Percentiles rank a stretch among this genome's conserved stretches.
These are phyloP conservation scores for Apiotrichum gamsii DNA, from an alignment of 1,284 basidiomycete genomes.

Conservation along the genomic window DNA sequence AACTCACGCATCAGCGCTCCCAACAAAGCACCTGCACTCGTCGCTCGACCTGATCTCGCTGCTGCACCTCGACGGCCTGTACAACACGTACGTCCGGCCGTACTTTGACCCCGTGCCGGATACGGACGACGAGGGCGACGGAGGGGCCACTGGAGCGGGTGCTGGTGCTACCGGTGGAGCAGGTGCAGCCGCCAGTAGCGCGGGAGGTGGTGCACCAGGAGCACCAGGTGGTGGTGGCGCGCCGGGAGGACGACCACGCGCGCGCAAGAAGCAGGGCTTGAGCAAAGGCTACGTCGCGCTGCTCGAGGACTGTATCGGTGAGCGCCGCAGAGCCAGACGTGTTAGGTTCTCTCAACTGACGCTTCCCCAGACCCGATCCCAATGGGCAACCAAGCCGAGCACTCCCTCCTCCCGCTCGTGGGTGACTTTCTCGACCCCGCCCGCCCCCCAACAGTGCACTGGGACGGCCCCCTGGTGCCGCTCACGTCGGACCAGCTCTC, in stretches of 20 bases:
- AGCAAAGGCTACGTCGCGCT: constrained; percentile 39
- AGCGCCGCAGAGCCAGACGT: constrained; percentile 3
- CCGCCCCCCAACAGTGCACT: constrained; percentile 1
- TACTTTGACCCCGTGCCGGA: constrained; percentile 26
- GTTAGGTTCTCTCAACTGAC: neutral
- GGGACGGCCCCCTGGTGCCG: constrained; percentile 15
- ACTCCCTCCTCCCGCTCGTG: constrained; percentile 24
- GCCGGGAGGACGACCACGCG: constrained; percentile 12
- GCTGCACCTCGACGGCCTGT: constrained; percentile 35
- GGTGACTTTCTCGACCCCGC: constrained; percentile 6
- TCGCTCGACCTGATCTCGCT: constrained; percentile 40
- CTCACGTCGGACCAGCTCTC: constrained; percentile 22
- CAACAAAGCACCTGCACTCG: constrained; percentile 32
- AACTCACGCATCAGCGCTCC: constrained; percentile 20
- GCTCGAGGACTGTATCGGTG: constrained; percentile 42
- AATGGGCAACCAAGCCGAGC: constrained; percentile 22
- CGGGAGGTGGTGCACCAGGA: too few relatives aligned
- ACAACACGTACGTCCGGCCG: constrained; percentile 39
- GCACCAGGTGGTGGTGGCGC: neutral
- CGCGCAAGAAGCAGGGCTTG: constrained; percentile 19
- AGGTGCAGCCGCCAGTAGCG: too few relatives aligned
- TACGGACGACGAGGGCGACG: constrained; percentile 19
- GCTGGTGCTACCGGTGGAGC: too few relatives aligned
- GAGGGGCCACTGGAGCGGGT: too few relatives aligned
- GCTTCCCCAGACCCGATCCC: constrained; percentile 30